phyloP scores from a whole-genome alignment of 768 basidiomycete species.

The Fistulinella prunicolor region DNA sequence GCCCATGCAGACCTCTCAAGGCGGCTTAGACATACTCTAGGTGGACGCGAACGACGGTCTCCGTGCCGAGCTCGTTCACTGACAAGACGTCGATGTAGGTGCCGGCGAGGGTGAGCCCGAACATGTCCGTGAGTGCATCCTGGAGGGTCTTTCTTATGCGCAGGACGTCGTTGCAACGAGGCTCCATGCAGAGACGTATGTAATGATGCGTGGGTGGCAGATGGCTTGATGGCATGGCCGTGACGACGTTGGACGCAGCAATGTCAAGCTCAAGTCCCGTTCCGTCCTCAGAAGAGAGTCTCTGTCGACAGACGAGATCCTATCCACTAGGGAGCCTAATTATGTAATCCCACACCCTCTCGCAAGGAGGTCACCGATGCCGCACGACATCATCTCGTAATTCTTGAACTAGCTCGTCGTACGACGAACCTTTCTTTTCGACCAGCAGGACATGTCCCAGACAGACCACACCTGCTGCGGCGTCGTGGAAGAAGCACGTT shows the following conservation, averaged over 20 bases:
- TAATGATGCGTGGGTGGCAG: constrained; percentile 22
- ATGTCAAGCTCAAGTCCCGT: too few species aligned
- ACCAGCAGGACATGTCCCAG: constrained; percentile 17
- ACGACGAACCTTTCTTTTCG: not conserved
- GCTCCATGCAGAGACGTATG: constrained; percentile 22
- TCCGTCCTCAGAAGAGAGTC: too few species aligned
- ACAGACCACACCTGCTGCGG: constrained; percentile 42
- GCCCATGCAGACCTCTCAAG: not conserved
- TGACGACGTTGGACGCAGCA: too few species aligned
- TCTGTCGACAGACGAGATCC: too few species aligned
- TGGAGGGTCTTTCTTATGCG: constrained; percentile 53
- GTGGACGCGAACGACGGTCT: constrained; percentile 23
- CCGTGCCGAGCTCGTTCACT: constrained; percentile 31
- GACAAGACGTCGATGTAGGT: constrained; percentile 60
- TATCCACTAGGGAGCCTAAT: not conserved
- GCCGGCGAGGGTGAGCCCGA: constrained; percentile 51
- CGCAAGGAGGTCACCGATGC: constrained; percentile 1
- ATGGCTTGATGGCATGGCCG: constrained; percentile 18
- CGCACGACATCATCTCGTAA: constrained; percentile 9
- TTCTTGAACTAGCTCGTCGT: too few species aligned
- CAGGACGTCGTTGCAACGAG: constrained; percentile 39
- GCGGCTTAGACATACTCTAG: constrained; percentile 13
- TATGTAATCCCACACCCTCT: constrained; percentile 22
- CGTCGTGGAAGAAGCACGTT: constrained; percentile 48
- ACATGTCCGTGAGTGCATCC: constrained; percentile 50